These are phyloP conservation scores for Glarea lozoyensis DNA, from an alignment of 495 filamentous ascomycete species.

Conservation along the genomic window DNA sequence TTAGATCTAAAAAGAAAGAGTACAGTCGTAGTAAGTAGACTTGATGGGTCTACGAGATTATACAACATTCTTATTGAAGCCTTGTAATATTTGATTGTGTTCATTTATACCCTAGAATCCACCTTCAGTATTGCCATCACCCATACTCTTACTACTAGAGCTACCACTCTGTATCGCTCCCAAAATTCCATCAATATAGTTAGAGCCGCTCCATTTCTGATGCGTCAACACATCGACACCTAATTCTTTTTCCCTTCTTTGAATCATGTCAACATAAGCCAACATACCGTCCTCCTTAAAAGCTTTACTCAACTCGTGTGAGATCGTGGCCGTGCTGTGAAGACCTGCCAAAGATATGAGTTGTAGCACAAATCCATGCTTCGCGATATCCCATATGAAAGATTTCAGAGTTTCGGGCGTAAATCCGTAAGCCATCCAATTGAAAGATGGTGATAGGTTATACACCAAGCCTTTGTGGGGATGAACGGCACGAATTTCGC, in stretches of 20 bases:
- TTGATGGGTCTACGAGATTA: too few relatives aligned
- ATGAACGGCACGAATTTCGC: slow-evolving; percentile 53
- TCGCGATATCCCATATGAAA: slow-evolving; percentile 93
- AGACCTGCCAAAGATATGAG: slow-evolving; percentile 85
- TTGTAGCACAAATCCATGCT: slow-evolving; percentile 90
- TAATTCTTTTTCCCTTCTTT: slow-evolving; percentile 81
- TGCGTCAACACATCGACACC: slow-evolving; percentile 94
- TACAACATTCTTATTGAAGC: too few relatives aligned
- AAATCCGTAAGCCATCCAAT: slow-evolving; percentile 96
- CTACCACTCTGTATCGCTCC: slow-evolving; percentile 90
- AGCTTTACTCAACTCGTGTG: slow-evolving; percentile 66
- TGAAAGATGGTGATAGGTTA: slow-evolving; percentile 93
- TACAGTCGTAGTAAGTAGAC: too few relatives aligned
- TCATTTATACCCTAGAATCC: slow-evolving; percentile 30
- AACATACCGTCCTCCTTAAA: slow-evolving; percentile 93
- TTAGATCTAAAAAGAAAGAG: too few relatives aligned
- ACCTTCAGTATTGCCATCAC: slow-evolving; percentile 69
- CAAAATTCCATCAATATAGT: slow-evolving; percentile 87
- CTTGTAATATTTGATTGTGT: neutral
- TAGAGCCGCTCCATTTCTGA: slow-evolving; percentile 95
- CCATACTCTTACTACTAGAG: slow-evolving; percentile 73
- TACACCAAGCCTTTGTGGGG: slow-evolving; percentile 89
- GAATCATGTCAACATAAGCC: slow-evolving; percentile 87
- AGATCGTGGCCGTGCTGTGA: slow-evolving; percentile 82
- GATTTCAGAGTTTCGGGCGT: slow-evolving; percentile 64